phyloP scores from a whole-genome alignment of 192 early-diverging fungal genomes.

The Chytriomyces sp. region DNA sequence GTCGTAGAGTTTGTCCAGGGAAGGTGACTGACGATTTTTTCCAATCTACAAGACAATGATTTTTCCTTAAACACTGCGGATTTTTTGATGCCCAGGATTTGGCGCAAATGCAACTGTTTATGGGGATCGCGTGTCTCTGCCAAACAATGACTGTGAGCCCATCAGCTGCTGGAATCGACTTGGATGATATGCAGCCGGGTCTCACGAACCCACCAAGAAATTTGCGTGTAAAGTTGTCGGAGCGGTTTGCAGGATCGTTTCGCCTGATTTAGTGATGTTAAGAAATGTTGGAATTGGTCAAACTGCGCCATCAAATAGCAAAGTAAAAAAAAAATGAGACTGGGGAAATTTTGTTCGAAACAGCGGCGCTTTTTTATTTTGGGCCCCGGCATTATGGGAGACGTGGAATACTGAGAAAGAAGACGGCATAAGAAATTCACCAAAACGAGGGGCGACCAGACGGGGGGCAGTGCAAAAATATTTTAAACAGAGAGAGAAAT shows the following conservation, averaged over 20 bases:
- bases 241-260: neutral
- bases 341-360: too few relatives aligned
- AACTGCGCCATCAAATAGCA: too few relatives aligned
- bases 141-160: neutral
- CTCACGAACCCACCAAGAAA: constrained; percentile 17
- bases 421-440: too few relatives aligned
- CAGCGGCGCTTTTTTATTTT: too few relatives aligned
- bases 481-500: too few relatives aligned
- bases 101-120: constrained; percentile 23
- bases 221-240: neutral
- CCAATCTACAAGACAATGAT: neutral
- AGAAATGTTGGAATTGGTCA: too few relatives aligned
- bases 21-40: neutral
- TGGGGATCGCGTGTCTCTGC: neutral
- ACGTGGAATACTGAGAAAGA: too few relatives aligned
- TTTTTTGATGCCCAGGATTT: constrained; percentile 1
- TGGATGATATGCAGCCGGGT: constrained; percentile 11
- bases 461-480: too few relatives aligned
- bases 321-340: too few relatives aligned
- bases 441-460: too few relatives aligned
- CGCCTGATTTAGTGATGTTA: neutral
- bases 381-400: too few relatives aligned
- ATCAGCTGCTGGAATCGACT: neutral
- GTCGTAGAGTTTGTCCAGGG: constrained; percentile 16
- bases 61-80: too few relatives aligned